Evolutionary conservation across 768 basidiomycete species (phyloP), one percentile per base, ranked within the genome.

Genomic region (Mycena vulgaris): DNA sequence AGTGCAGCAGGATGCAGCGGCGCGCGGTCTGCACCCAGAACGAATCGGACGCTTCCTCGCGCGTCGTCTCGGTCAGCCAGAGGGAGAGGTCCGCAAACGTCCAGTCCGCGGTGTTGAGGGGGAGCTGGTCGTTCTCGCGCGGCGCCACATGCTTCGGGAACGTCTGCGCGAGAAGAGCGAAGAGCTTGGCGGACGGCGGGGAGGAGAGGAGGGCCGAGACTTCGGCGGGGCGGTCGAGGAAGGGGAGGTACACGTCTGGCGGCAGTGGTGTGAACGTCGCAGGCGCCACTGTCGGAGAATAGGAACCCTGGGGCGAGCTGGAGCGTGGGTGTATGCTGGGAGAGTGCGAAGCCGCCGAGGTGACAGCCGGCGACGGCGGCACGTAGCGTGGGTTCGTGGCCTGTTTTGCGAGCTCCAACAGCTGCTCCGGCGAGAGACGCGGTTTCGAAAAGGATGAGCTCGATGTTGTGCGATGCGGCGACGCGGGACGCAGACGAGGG

Each of bases 161-260:
- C 0, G 90, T 93, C 79, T 95, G 92, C 0, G 89, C 86, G 31
- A 95, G 87, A 23, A 95, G 87, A 8, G 91, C 85, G 69, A 95
- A 91, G 3, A 96, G 83, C 68, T 90, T 91, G 68, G 87, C 87
- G 64, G 91, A 93, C 6, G 90, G 93, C 3, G 85, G 89, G 16
- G 81, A 85, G 25, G 86, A 84, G 66, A 96, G 88, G 31, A 98
- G 86, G 11, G 88, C 82, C 5, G 86, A 71, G 1, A 97, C 95
- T 76, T 98, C 96, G 0, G 83, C 80, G 0, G 94, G 88, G 23
- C 96, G 90, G 72, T 97, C 92, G 70, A 97, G 86, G 81, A 96
- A 98, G 1, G 96, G 96, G 17, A 98, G 89, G 73, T 90, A 92
- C 33, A 94, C 88, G 68, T 94, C 90, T 25, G 90, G 89, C 7